Percentiles rank a stretch among this genome's conserved stretches.
Conservation (phyloP, 805 yeast species). For the Metschnikowia corniflorae region DNA sequence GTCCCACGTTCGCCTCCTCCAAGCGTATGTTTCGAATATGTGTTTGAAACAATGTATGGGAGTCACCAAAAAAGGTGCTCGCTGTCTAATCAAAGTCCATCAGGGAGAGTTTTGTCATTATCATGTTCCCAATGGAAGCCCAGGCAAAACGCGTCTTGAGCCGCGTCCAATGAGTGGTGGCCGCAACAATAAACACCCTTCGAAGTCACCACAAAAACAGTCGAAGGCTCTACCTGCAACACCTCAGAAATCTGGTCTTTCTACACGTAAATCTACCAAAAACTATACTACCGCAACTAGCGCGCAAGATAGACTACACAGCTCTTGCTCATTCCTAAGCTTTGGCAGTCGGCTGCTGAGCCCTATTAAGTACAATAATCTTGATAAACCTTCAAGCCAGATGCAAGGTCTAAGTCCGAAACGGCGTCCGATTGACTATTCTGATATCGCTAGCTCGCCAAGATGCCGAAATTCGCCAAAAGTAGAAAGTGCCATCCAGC, state of each 20-base stretch:
- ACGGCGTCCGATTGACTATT: conserved; percentile 4
- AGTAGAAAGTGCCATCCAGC: conserved; percentile 8
- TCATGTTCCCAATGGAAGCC: conserved; percentile 10
- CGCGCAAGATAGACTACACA: not conserved
- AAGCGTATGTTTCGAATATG: conserved; percentile 2
- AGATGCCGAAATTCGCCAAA: conserved; percentile 8
- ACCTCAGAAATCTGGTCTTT: conserved; percentile 2
- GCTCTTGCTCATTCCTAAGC: not conserved
- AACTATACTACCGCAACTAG: conserved; percentile 5
- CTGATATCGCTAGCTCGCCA: conserved; percentile 5
- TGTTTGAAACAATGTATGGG: conserved; percentile 15
- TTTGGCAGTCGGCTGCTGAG: not conserved
- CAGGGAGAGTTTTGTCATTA: conserved; percentile 14
- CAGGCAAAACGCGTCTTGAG: conserved; percentile 4
- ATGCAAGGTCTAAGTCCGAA: not conserved
- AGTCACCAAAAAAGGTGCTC: conserved; percentile 12
- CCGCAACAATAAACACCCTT: not conserved
- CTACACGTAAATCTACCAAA: conserved; percentile 3
- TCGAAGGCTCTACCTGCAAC: not conserved
- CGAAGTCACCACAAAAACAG: not conserved
- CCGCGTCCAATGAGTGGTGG: not conserved
- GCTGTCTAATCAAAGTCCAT: conserved; percentile 15
- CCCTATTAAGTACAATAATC: conserved; percentile 6
- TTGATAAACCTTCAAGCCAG: conserved; percentile 5
- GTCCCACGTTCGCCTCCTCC: not conserved